A percentile compares a stretch with the other conserved stretches of the same genome.
Evolutionary conservation across 495 filamentous ascomycete genomes (phyloP).

Genomic region (Elasticomyces elasticus): DNA sequence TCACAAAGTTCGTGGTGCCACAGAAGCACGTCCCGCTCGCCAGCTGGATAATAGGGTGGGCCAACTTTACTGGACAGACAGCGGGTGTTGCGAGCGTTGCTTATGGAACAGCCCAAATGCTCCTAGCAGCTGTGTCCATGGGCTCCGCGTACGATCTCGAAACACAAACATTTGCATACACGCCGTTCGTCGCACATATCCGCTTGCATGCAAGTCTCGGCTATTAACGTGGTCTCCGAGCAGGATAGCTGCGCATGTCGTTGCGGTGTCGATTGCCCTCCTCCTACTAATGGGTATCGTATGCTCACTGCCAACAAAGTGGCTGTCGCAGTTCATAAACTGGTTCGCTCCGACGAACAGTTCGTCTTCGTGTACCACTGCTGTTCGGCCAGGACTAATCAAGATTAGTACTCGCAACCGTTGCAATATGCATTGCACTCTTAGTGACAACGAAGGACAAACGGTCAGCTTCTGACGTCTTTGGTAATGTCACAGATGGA

Average conservation of each 20-base stretch:
- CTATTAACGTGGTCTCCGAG: no score
- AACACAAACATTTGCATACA: no score
- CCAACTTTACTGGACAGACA: constrained; percentile 58
- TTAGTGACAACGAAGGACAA: constrained; percentile 50
- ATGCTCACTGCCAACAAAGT: constrained; percentile 56
- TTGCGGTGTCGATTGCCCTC: constrained; percentile 48
- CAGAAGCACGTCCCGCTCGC: constrained; percentile 37
- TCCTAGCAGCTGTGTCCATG: constrained; percentile 58
- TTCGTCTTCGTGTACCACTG: no score
- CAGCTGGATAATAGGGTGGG: constrained; percentile 52
- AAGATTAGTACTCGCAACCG: no score
- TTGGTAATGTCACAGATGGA: constrained; percentile 48
- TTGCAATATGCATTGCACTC: constrained; percentile 50
- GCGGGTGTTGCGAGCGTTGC: constrained; percentile 56
- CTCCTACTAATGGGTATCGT: constrained; percentile 51
- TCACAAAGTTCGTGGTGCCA: constrained; percentile 35
- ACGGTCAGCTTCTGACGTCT: constrained; percentile 51
- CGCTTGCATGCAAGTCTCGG: no score
- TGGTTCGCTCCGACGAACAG: constrained; percentile 67
- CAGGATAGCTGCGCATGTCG: constrained; percentile 56
- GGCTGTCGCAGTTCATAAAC: constrained; percentile 51
- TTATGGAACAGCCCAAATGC: constrained; percentile 58
- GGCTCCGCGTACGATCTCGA: constrained; percentile 41
- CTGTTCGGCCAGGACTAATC: no score
- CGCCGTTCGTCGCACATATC: no score